Conservation (phyloP, 208 protist genomes). For the Leptomonas pyrrhocoris region DNA sequence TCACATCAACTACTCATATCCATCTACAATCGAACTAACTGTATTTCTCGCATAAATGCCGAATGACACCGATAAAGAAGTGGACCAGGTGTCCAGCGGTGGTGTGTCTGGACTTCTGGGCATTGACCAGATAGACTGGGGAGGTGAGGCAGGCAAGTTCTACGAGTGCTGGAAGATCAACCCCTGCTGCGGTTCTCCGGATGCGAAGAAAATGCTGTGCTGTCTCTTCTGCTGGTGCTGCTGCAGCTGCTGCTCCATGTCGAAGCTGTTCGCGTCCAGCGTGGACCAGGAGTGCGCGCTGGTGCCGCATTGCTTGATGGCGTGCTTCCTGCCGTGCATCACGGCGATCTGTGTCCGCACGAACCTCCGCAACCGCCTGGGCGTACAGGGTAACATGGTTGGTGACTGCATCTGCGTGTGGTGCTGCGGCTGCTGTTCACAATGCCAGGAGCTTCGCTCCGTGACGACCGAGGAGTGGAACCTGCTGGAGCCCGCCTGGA, state of each 20-base stretch:
- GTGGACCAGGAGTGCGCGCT: slow-evolving; percentile 58
- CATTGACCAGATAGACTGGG: slow-evolving; percentile 60
- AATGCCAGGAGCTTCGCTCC: slow-evolving; percentile 59
- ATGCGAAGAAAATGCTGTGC: slow-evolving; percentile 37
- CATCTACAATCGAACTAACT: not conserved
- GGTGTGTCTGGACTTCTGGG: slow-evolving; percentile 22
- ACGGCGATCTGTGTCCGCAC: slow-evolving; percentile 45
- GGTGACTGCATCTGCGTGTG: slow-evolving; percentile 66
- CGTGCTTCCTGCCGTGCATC: slow-evolving; percentile 43
- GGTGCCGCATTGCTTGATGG: slow-evolving; percentile 55
- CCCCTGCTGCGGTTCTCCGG: slow-evolving; percentile 64
- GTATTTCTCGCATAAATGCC: not conserved
- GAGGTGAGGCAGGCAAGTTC: slow-evolving; percentile 53
- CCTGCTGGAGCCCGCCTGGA: slow-evolving; percentile 36
- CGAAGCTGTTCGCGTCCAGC: slow-evolving; percentile 59
- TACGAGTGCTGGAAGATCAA: slow-evolving; percentile 70
- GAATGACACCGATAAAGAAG: too few species aligned
- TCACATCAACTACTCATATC: too few species aligned
- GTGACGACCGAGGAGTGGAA: slow-evolving; percentile 49
- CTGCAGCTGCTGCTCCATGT: slow-evolving; percentile 45
- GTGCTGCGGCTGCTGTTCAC: slow-evolving; percentile 59
- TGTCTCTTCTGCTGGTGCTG: slow-evolving; percentile 58
- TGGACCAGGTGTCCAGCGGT: not conserved
- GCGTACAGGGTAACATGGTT: slow-evolving; percentile 57
- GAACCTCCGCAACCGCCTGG: slow-evolving; percentile 58